A percentile compares a stretch with the other conserved stretches of the same genome.
Conservation (phyloP, 345 rosid species). For the Salix suchowensis region DNA sequence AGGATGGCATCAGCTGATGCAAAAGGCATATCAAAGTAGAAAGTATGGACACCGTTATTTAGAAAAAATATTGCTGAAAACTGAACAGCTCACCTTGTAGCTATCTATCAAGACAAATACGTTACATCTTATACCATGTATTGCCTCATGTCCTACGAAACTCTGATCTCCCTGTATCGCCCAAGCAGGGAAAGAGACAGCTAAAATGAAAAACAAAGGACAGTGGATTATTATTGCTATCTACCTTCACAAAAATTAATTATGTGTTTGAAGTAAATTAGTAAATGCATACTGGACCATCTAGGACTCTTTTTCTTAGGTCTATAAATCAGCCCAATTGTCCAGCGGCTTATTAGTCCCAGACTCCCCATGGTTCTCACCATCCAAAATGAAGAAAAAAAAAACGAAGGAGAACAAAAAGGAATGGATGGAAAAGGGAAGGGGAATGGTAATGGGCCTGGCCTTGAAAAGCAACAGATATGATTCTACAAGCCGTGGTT, state of each 20-base stretch:
- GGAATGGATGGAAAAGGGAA: background rate
- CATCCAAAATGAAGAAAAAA: background rate
- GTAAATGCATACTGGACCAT: background rate
- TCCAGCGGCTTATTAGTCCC: background rate
- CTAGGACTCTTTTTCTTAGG: background rate
- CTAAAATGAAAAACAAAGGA: background rate
- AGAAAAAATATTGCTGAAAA: slow-evolving; percentile 3
- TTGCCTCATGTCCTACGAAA: background rate
- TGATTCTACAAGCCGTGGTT: background rate
- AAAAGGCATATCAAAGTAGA: background rate
- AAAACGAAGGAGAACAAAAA: background rate
- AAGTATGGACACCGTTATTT: slow-evolving; percentile 18
- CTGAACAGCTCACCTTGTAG: background rate
- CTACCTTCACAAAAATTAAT: background rate
- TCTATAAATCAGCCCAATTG: background rate
- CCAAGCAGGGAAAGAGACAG: background rate
- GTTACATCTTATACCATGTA: background rate
- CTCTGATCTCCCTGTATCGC: background rate
- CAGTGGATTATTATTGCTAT: background rate
- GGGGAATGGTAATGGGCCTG: background rate
- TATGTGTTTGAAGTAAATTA: background rate
- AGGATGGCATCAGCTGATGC: slow-evolving; percentile 25
- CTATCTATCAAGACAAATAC: background rate
- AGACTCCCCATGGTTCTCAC: background rate
- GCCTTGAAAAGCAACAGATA: background rate